Evolutionary conservation across 352 stramenopile genomes (phyloP), one percentile per base, ranked within the genome.

Genomic region (Pythium aristosporum): DNA sequence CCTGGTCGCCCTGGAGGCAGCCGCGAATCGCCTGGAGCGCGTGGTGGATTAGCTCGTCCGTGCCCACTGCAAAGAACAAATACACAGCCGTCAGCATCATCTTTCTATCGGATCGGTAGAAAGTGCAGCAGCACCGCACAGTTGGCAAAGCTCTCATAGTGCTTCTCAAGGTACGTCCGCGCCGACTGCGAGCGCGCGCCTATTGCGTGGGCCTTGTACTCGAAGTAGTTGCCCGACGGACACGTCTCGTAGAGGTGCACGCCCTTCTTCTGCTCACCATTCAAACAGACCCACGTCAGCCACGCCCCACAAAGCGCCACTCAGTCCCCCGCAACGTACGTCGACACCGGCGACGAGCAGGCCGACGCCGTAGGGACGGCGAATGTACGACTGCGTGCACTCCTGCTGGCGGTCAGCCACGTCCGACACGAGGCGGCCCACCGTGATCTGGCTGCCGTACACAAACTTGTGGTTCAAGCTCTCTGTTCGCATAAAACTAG

Each of bases 391-490:
- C 85, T 99, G 98, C 47, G 98, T 99, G 62, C 96, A 99, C 50
- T 98, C 87, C 75, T 99, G 97, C 74, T 99, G 97, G 71, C 79
- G 98, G 83, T 99, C 98, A 8, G 98, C 97, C 16, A 99, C 76
- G 74, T 99, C 96, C 56, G 87, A 91, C 28, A 99, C 96, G 50
- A 99, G 78, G 11, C 96, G 85, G 42, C 94, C 91, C 11, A 96
- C 91, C 18, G 96, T 96, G 63, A 99, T 97, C 63, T 82, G 78
- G 62, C 94, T 97, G 54, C 97, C 96, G 75, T 99, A 99, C 41
- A 99, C 92, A 73, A 99, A 99, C 82, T 99, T 99, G 88, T 99
- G 96, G 79, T 99, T 99, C 57, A 99, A 79, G 69, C 96, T 98
- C 79, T 99, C 98, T 54, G 95, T 99, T 46, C 97, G 85, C 92